Percentiles rank a stretch among this genome's conserved stretches.
Conservation (phyloP, 2,329 filamentous ascomycete genomes). For the Incumbomyces lentus region DNA sequence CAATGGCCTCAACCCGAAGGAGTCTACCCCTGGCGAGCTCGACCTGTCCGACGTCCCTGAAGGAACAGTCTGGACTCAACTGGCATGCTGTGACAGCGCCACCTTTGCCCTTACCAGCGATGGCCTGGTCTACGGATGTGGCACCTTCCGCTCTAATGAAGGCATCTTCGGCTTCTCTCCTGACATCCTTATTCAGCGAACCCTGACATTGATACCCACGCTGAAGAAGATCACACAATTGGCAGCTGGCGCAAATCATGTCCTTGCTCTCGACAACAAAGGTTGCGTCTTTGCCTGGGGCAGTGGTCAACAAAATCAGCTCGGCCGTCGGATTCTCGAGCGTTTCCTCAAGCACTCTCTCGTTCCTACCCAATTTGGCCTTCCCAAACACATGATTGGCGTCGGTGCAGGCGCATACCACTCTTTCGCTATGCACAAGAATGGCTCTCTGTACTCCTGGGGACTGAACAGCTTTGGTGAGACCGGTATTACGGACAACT, state of each 20-base stretch:
- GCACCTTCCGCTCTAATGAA: slow-evolving; percentile 62
- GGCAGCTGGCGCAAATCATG: slow-evolving; percentile 59
- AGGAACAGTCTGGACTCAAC: slow-evolving; percentile 54
- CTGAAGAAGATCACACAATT: slow-evolving; percentile 57
- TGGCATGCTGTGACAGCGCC: slow-evolving; percentile 63
- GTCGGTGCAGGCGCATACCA: slow-evolving; percentile 68
- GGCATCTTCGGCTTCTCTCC: slow-evolving; percentile 46
- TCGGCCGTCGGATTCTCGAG: slow-evolving; percentile 54
- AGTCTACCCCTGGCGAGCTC: slow-evolving; percentile 56
- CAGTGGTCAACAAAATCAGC: slow-evolving; percentile 59
- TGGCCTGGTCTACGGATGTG: slow-evolving; percentile 72
- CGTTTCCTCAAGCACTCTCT: slow-evolving; percentile 42
- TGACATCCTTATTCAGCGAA: slow-evolving; percentile 31
- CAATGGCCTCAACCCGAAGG: slow-evolving; percentile 58
- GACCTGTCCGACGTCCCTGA: slow-evolving; percentile 44
- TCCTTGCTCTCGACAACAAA: slow-evolving; percentile 56
- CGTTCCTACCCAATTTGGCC: slow-evolving; percentile 42
- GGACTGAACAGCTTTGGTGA: slow-evolving; percentile 81
- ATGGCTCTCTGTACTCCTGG: slow-evolving; percentile 67
- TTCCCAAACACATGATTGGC: slow-evolving; percentile 44
- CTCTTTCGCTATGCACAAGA: slow-evolving; percentile 59
- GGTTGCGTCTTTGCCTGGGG: slow-evolving; percentile 62
- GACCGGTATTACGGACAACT: slow-evolving; percentile 46
- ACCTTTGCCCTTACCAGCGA: slow-evolving; percentile 67
- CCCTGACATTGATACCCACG: slow-evolving; percentile 35